Conservation (phyloP, 176 grass and related monocot genomes). For the Triticum turgidum region DNA sequence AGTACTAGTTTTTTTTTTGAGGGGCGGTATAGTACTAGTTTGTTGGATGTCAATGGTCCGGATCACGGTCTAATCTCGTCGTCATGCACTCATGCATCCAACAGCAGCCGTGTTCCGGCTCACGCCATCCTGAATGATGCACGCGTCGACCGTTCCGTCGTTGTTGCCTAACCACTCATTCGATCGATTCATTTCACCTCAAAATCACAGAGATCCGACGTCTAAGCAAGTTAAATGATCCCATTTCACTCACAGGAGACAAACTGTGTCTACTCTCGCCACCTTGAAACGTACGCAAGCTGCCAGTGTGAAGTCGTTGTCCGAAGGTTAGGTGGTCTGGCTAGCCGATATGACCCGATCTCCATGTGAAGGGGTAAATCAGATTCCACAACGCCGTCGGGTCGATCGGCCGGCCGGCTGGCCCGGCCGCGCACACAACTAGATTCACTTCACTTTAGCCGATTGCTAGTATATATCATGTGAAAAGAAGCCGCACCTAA, state of each 20-base stretch:
- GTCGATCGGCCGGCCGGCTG: slow-evolving; percentile 7
- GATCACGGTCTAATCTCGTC: slow-evolving; percentile 6
- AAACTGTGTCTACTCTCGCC: not conserved
- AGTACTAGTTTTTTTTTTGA: too few species aligned
- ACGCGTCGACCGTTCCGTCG: not conserved
- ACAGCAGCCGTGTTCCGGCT: not conserved
- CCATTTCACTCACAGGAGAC: not conserved
- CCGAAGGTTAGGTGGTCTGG: slow-evolving; percentile 29
- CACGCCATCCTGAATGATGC: not conserved
- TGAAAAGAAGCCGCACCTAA: slow-evolving; percentile 48
- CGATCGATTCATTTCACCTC: too few species aligned
- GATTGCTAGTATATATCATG: slow-evolving; percentile 13
- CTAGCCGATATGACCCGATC: not conserved
- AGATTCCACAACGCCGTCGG: slow-evolving; percentile 18
- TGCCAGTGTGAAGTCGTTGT: slow-evolving; percentile 31
- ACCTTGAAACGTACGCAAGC: not conserved
- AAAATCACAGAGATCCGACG: too few species aligned
- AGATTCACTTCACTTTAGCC: slow-evolving; percentile 38
- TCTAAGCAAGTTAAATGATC: not conserved
- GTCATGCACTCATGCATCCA: not conserved
- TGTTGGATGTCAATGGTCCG: not conserved
- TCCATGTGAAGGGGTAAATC: slow-evolving; percentile 48
- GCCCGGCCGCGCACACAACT: slow-evolving; percentile 3
- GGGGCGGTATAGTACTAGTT: too few species aligned
- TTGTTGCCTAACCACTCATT: not conserved